A percentile compares a stretch with the other conserved stretches of the same genome.
Evolutionary conservation across 176 grass and related monocot species (phyloP).

Genomic region (Pontederia crassipes): DNA sequence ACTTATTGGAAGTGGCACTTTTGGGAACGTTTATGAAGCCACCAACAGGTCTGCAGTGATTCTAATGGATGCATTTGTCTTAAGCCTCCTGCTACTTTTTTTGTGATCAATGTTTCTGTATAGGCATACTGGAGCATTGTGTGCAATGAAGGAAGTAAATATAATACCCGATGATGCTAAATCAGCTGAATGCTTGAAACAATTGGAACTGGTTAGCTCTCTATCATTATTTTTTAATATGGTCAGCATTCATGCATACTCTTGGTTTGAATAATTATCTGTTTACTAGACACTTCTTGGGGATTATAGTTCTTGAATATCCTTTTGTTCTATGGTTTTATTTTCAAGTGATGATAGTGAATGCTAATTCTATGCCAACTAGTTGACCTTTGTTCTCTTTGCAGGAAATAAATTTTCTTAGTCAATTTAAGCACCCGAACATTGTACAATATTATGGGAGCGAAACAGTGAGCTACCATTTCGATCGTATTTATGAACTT

Average conservation of each 20-base stretch:
- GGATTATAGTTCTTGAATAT: no score
- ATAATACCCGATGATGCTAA: constrained; percentile 92
- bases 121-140: constrained; percentile 86
- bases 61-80: neutral
- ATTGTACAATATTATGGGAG: constrained; percentile 98
- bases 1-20: constrained; percentile 88
- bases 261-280: no score
- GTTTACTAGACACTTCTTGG: no score
- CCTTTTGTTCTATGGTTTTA: neutral
- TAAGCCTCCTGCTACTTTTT: neutral
- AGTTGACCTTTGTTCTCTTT: constrained; percentile 27
- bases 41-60: constrained; percentile 48
- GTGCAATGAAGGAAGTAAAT: constrained; percentile 99
- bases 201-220: constrained; percentile 71
- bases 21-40: constrained; percentile 87
- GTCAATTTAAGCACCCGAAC: constrained; percentile 87
- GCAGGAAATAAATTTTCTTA: constrained; percentile 93
- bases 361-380: constrained; percentile 15
- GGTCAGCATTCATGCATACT: neutral
- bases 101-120: constrained; percentile 9
- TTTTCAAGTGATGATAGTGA: neutral
- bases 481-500: neutral
- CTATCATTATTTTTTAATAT: neutral
- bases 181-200: constrained; percentile 82
- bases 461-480: constrained; percentile 52